Conservation (phyloP, 768 basidiomycete species). For the Zangia roseola region DNA sequence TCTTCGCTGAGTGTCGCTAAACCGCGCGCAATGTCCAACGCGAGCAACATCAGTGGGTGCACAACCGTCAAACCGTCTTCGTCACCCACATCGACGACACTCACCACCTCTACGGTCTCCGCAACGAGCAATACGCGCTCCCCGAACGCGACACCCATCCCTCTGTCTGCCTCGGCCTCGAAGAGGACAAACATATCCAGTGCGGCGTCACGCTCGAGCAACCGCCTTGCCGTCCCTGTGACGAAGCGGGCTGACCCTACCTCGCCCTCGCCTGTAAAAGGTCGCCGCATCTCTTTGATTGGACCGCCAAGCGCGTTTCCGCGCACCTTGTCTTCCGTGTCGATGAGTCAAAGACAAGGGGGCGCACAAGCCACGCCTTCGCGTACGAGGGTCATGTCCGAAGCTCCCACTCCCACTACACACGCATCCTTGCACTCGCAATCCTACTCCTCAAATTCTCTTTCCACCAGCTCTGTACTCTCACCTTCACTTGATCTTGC, state of each 20-base stretch:
- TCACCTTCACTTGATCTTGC: constrained; percentile 41
- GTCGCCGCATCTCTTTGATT: constrained; percentile 27
- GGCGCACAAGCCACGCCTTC: constrained; percentile 36
- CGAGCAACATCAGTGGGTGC: constrained; percentile 46
- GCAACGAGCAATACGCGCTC: constrained; percentile 34
- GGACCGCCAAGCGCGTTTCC: constrained; percentile 30
- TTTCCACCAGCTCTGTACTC: constrained; percentile 19
- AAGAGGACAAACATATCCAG: constrained; percentile 42
- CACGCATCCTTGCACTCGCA: constrained; percentile 23
- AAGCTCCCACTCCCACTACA: constrained; percentile 31
- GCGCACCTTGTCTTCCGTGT: constrained; percentile 16
- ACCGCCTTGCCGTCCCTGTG: constrained; percentile 41
- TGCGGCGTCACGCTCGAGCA: constrained; percentile 32
- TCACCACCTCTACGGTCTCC: constrained; percentile 27
- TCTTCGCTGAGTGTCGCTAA: constrained; percentile 48
- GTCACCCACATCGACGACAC: constrained; percentile 26
- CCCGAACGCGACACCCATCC: constrained; percentile 52
- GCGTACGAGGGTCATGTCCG: constrained; percentile 45
- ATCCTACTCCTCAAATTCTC: constrained; percentile 26
- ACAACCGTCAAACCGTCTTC: constrained; percentile 45
- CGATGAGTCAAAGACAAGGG: constrained; percentile 13
- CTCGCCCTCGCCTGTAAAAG: constrained; percentile 28
- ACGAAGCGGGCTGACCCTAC: constrained; percentile 28
- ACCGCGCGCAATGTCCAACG: constrained; percentile 53
- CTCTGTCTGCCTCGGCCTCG: constrained; percentile 30